Evolutionary conservation across 2,329 filamentous ascomycete genomes (phyloP).

Genomic region (Pseudogymnoascus sp.): DNA sequence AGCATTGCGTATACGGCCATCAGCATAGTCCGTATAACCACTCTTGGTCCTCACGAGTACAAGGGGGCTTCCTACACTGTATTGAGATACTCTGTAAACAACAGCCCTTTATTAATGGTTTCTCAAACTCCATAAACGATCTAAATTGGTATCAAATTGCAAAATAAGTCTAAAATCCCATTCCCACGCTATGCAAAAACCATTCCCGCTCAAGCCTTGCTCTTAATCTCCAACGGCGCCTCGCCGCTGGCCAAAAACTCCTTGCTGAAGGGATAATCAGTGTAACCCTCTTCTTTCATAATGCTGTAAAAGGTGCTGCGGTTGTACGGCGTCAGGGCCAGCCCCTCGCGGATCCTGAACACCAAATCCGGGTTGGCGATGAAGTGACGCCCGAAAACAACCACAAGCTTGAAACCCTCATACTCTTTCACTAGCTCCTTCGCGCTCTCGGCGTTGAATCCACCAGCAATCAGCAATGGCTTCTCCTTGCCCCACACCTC

Average conservation of each 20-base stretch:
- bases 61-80: no score
- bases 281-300: slow-evolving; percentile 30
- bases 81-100: no score
- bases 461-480: slow-evolving; percentile 45
- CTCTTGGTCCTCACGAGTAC: no score
- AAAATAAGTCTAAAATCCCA: background rate
- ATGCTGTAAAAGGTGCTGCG: slow-evolving; percentile 32
- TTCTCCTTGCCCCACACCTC: slow-evolving; percentile 36
- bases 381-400: slow-evolving; percentile 39
- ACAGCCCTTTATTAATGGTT: no score
- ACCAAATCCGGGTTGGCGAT: slow-evolving; percentile 39
- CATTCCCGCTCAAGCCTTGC: background rate
- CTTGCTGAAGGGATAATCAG: slow-evolving; percentile 29
- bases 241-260: slow-evolving; percentile 19
- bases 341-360: slow-evolving; percentile 32
- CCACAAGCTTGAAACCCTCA: slow-evolving; percentile 29
- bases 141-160: background rate
- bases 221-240: slow-evolving; percentile 1
- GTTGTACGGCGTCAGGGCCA: slow-evolving; percentile 34
- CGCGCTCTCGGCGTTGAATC: slow-evolving; percentile 36
- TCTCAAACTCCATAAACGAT: background rate
- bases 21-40: no score
- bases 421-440: slow-evolving; percentile 29
- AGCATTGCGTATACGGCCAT: no score
- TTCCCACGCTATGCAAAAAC: background rate